phyloP scores from a whole-genome alignment of 179 eudicot species.

The Heliamphora pulchella region DNA sequence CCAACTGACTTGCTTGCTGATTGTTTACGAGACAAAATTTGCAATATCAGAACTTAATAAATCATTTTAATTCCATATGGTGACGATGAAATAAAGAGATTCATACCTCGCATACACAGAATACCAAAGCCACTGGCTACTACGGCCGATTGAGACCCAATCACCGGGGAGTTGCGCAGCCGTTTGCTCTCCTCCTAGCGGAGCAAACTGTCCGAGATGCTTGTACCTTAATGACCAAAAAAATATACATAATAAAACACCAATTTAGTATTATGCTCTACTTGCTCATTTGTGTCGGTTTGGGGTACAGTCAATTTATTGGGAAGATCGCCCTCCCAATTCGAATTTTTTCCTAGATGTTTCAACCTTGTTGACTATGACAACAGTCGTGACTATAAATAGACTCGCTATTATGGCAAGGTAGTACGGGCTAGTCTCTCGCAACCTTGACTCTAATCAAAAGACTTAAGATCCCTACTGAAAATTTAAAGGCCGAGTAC shows the following conservation, averaged over 20 bases:
- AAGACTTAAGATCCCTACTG: too few species aligned
- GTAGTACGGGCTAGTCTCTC: too few species aligned
- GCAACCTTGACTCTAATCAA: too few species aligned
- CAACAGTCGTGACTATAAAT: too few species aligned
- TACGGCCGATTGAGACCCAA: slow-evolving; percentile 86
- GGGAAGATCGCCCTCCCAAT: too few species aligned
- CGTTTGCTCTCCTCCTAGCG: slow-evolving; percentile 94
- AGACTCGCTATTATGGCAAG: too few species aligned
- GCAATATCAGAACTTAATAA: neutral
- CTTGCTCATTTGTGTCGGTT: too few species aligned
- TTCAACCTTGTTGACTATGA: too few species aligned
- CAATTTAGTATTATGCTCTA: neutral
- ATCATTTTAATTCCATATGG: neutral
- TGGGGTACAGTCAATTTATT: too few species aligned
- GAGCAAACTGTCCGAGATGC: slow-evolving; percentile 94
- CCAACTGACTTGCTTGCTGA: slow-evolving; percentile 99
- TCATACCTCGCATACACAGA: slow-evolving; percentile 84
- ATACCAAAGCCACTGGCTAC: slow-evolving; percentile 95
- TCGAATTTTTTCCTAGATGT: too few species aligned
- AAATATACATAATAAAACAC: neutral
- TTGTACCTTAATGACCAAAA: slow-evolving; percentile 43
- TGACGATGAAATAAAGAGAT: neutral
- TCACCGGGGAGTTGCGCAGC: slow-evolving; percentile 98
- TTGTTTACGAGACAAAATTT: neutral
- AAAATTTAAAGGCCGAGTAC: too few species aligned